These are phyloP conservation scores for Paraconiothyrium brasiliense DNA, from an alignment of 2,329 filamentous ascomycete genomes.

Conservation along the genomic window DNA sequence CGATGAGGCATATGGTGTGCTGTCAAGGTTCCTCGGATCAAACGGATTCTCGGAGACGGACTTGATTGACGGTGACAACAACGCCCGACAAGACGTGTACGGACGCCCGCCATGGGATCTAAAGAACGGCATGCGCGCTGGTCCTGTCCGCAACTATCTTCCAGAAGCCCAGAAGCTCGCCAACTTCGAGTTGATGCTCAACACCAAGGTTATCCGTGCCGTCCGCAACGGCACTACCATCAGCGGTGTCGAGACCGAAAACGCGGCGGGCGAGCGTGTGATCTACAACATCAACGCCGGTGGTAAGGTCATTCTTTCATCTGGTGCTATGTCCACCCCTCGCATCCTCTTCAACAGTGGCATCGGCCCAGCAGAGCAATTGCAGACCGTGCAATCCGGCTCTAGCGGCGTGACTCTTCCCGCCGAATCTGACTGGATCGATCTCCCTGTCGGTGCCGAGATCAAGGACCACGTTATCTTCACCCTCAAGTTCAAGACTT, in stretches of 20 bases:
- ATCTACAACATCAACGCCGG: conserved; percentile 64
- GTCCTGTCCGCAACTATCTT: conserved; percentile 76
- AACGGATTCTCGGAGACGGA: conserved; percentile 72
- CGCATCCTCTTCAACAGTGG: conserved; percentile 74
- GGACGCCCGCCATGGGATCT: conserved; percentile 74
- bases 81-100: conserved; percentile 68
- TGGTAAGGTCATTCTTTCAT: conserved; percentile 72
- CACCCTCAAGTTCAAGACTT: conserved; percentile 45
- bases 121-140: conserved; percentile 70
- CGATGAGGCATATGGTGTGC: conserved; percentile 70
- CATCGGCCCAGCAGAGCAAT: conserved; percentile 67
- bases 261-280: conserved; percentile 49
- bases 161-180: conserved; percentile 65
- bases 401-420: conserved; percentile 54
- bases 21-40: conserved; percentile 66
- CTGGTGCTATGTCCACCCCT: conserved; percentile 73
- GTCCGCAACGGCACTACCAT: conserved; percentile 68
- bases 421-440: conserved; percentile 56
- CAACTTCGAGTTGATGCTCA: conserved; percentile 74
- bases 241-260: conserved; percentile 70
- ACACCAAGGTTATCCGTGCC: conserved; percentile 71
- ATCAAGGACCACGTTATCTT: conserved; percentile 53
- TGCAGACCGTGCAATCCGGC: conserved; percentile 55
- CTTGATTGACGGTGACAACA: conserved; percentile 64
- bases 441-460: conserved; percentile 58